phyloP scores from a whole-genome alignment of 139 green algal genomes.

The Closterium sp. region DNA sequence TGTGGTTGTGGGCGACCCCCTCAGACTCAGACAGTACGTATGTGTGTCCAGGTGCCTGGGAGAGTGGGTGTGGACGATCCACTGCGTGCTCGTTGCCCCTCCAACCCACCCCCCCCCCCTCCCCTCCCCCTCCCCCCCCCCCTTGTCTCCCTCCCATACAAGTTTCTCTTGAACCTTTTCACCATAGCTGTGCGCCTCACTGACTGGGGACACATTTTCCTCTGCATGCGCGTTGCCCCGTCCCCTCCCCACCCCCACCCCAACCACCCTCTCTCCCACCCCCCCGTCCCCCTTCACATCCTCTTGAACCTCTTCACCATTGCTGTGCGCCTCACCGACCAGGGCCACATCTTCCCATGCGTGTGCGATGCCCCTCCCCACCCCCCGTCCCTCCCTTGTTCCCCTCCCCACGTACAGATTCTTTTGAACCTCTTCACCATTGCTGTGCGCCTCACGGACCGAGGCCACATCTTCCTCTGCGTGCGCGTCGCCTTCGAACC shows the following conservation, averaged over 20 bases:
- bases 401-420: slow-evolving; percentile 9
- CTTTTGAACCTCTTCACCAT: slow-evolving; percentile 27
- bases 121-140: slow-evolving; percentile 14
- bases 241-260: background rate
- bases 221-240: slow-evolving; percentile 12
- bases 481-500: slow-evolving; percentile 16
- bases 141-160: slow-evolving; percentile 10
- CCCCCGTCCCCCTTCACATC: background rate
- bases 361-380: background rate
- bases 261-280: background rate
- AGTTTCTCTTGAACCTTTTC: slow-evolving; percentile 33
- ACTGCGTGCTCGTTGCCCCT: slow-evolving; percentile 15
- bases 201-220: slow-evolving; percentile 27
- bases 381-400: background rate
- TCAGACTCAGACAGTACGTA: background rate
- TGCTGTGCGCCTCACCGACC: slow-evolving; percentile 22
- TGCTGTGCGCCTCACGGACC: slow-evolving; percentile 30
- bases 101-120: background rate
- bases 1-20: background rate
- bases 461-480: slow-evolving; percentile 37
- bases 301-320: slow-evolving; percentile 25
- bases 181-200: slow-evolving; percentile 27
- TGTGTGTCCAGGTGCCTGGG: too few species aligned
- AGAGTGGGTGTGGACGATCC: too few species aligned
- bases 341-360: slow-evolving; percentile 37